These are phyloP conservation scores for Pseudogymnoascus sp. DNA, from an alignment of 2,329 filamentous ascomycete genomes.

Conservation along the genomic window DNA sequence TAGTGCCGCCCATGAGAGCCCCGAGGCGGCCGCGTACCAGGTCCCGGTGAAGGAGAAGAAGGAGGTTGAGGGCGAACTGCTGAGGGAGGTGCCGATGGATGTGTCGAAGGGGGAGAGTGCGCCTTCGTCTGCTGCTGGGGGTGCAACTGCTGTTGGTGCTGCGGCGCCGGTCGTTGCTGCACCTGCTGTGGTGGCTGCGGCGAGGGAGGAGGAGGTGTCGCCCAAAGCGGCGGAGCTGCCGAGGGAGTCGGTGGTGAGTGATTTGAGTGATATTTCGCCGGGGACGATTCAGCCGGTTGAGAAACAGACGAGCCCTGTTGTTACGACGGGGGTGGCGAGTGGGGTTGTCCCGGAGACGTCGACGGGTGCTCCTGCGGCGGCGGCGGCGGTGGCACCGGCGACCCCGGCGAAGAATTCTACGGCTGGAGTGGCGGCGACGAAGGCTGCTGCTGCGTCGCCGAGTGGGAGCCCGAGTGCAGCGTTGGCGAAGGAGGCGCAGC, in stretches of 20 bases:
- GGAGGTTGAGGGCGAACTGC: slow-evolving; percentile 62
- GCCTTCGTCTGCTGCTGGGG: neutral
- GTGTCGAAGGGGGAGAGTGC: slow-evolving; percentile 20
- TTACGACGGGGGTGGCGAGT: slow-evolving; percentile 20
- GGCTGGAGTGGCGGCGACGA: neutral
- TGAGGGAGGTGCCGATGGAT: slow-evolving; percentile 49
- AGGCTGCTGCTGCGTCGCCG: slow-evolving; percentile 20
- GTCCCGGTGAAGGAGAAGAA: slow-evolving; percentile 67
- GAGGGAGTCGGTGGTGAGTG: slow-evolving; percentile 11
- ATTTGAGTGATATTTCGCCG: slow-evolving; percentile 23
- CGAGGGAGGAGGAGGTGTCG: slow-evolving; percentile 31
- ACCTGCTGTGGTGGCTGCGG: slow-evolving; percentile 40
- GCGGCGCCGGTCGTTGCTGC: slow-evolving; percentile 24
- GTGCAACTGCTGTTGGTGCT: slow-evolving; percentile 6
- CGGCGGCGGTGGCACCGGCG: slow-evolving; percentile 9
- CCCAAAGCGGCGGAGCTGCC: slow-evolving; percentile 4
- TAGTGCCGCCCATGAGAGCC: slow-evolving; percentile 46
- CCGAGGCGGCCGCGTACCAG: slow-evolving; percentile 63
- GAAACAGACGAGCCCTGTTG: slow-evolving; percentile 14
- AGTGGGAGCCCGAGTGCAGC: slow-evolving; percentile 12
- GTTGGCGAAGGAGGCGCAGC: slow-evolving; percentile 24
- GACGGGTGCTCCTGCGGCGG: slow-evolving; percentile 9
- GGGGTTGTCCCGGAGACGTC: slow-evolving; percentile 9
- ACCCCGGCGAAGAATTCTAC: slow-evolving; percentile 17
- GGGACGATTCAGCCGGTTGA: slow-evolving; percentile 22